These are phyloP conservation scores for Clonostachys solani DNA, from an alignment of 2,329 filamentous ascomycete species.

Conservation along the genomic window DNA sequence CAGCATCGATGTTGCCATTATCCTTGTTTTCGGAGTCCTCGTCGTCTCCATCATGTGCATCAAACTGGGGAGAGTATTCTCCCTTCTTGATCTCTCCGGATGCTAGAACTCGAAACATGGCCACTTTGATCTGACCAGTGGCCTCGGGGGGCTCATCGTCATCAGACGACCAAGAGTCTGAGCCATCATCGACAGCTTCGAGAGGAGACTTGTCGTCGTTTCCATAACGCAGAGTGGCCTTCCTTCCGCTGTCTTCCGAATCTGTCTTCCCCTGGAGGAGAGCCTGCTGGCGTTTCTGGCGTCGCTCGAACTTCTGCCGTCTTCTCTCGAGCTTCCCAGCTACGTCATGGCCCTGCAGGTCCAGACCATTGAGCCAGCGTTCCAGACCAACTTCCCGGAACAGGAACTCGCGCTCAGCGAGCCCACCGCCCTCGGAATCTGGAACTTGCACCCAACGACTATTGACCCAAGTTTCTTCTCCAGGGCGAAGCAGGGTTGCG, in stretches of 20 bases:
- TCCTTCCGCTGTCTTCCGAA: conserved; percentile 22
- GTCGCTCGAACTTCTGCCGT: conserved; percentile 71
- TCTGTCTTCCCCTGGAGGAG: conserved; percentile 23
- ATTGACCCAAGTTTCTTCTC: conserved; percentile 99
- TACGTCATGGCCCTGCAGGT: conserved; percentile 88
- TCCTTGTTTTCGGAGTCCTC: conserved; percentile 50
- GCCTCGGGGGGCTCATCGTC: conserved; percentile 89
- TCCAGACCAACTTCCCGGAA: conserved; percentile 96
- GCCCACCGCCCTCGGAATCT: conserved; percentile 82
- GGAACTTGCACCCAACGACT: conserved; percentile 96
- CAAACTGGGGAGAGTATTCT: conserved; percentile 96
- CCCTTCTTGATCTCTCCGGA: conserved; percentile 97
- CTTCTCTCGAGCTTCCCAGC: conserved; percentile 88
- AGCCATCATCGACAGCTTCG: conserved; percentile 63
- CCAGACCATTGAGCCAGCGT: conserved; percentile 92
- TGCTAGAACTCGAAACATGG: conserved; percentile 90
- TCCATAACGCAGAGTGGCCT: conserved; percentile 73
- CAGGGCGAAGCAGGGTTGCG: conserved; percentile 83
- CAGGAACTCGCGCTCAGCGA: conserved; percentile 93
- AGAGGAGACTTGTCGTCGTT: conserved; percentile 71
- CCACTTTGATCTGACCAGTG: conserved; percentile 96
- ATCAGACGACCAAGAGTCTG: conserved; percentile 69
- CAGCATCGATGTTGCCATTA: conserved; percentile 60
- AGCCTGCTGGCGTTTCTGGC: conserved; percentile 59
- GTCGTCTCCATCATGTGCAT: conserved; percentile 93